Evolutionary conservation across 2,329 filamentous ascomycete species (phyloP), one percentile per base, ranked within the genome.

Genomic region (Cadophora sp.): DNA sequence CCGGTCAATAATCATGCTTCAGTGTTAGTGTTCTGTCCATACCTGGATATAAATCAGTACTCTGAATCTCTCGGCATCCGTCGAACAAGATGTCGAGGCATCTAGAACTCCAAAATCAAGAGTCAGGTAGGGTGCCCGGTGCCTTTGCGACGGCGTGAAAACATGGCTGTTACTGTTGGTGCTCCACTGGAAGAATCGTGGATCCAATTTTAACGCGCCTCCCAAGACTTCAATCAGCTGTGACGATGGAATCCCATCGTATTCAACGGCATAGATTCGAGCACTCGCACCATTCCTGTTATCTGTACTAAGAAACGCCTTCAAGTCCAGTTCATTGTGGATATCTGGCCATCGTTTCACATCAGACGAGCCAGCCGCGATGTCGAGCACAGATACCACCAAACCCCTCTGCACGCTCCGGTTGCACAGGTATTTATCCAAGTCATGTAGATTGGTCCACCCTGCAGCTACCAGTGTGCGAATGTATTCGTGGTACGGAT

Each of bases 111-210:
- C 16, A 6, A 37, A 43, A 14, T 19, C 40, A 4, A 43, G 14
- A 19, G 12, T 43, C 40, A 43, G 19, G 40, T 43, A 43, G 40
- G 40, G 40, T 4, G 16, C 16, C 40, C 40, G 40, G 19, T 43
- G 40, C 14, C 40, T 11, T 31, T 72, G 69, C 24, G 71, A 73
- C 14, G 72, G 72, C n/a, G 69, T 70, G 37, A 75, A 71, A 8
- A 73, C 68, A 63, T 74, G 70, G 43, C 19, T 14, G 43, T n/a
- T 48, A 11, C n/a, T 48, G 6, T 48, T 22, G 19, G 43, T 48
- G n/a, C 43, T 48, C 43, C 19, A 48, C n/a, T 48, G 43, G n/a
- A 48, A 22, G 7, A 48, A 48, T 22, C n/a, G n/a, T 22, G n/a
- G 43, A 48, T 22, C 43, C 19, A 48, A 22, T 22, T 48, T 48